These are phyloP conservation scores for Pythium pectinolyticum DNA, from an alignment of 352 stramenopile species.

Conservation along the genomic window DNA sequence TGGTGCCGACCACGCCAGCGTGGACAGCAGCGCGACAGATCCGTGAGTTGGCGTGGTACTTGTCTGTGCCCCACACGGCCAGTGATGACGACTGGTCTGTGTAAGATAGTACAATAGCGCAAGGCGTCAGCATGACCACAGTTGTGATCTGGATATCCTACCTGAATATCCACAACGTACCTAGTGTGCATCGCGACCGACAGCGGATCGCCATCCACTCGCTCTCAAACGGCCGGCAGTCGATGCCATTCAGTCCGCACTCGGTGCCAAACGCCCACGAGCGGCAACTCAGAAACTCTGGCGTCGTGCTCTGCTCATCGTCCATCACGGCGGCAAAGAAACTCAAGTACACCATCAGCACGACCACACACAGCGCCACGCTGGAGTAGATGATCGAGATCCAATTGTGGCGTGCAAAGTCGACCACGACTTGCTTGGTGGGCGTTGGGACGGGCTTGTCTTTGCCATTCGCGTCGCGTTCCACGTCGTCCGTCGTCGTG, in stretches of 20 bases:
- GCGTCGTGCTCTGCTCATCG: constrained; percentile 29
- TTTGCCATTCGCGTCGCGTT: constrained; percentile 20
- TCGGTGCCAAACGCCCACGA: constrained; percentile 61
- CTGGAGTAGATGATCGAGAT: constrained; percentile 47
- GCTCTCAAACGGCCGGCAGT: constrained; percentile 41
- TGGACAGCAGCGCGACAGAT: constrained; percentile 82
- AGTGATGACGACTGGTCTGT: constrained; percentile 66
- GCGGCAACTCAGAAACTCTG: constrained; percentile 66
- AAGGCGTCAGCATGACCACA: neutral
- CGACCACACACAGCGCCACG: constrained; percentile 38
- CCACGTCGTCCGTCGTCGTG: neutral
- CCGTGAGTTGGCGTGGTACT: constrained; percentile 73
- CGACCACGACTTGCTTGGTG: constrained; percentile 2
- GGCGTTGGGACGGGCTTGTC: constrained; percentile 1
- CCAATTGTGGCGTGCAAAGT: constrained; percentile 35
- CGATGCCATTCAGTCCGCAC: constrained; percentile 57
- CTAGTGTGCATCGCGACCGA: constrained; percentile 61
- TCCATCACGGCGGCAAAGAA: constrained; percentile 74
- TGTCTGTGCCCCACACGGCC: constrained; percentile 62
- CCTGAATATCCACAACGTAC: constrained; percentile 36
- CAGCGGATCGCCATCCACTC: constrained; percentile 56
- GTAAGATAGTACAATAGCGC: neutral
- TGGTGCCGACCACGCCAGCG: constrained; percentile 61
- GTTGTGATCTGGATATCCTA: no score
- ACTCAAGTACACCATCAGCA: constrained; percentile 72